Evolutionary conservation across 139 green algal species (phyloP).

Genomic region (Closterium sp.): DNA sequence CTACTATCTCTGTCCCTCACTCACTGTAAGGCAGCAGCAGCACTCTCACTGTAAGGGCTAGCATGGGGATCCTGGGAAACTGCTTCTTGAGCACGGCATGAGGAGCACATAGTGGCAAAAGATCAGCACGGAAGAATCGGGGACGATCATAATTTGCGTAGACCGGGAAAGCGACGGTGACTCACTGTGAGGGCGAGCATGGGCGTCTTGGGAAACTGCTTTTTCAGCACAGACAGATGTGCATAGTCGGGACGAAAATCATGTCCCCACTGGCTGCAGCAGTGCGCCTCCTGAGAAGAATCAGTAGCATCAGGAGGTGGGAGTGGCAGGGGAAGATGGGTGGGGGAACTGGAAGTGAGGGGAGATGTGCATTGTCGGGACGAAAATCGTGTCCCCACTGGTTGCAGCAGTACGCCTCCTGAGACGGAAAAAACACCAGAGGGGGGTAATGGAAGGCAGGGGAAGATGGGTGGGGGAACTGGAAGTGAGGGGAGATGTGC

Average conservation of each 20-base stretch:
- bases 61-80: conserved; percentile 55
- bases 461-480: conserved; percentile 55
- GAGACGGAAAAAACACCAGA: too few species aligned
- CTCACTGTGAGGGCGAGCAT: background rate
- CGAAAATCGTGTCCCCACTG: conserved; percentile 82
- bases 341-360: conserved; percentile 60
- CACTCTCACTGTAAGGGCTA: background rate
- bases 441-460: too few species aligned
- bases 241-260: conserved; percentile 82
- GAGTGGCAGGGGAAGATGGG: conserved; percentile 1
- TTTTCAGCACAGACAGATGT: conserved; percentile 59
- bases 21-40: too few species aligned
- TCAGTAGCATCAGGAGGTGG: too few species aligned
- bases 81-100: conserved; percentile 53
- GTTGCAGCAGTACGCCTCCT: conserved; percentile 50
- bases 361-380: conserved; percentile 74
- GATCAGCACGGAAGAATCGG: too few species aligned
- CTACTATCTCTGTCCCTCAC: too few species aligned
- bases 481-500: conserved; percentile 60
- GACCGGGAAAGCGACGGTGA: too few species aligned
- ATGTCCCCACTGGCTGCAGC: conserved; percentile 70
- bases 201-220: conserved; percentile 56
- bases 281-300: conserved; percentile 47
- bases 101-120: too few species aligned
- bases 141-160: too few species aligned